phyloP scores from a whole-genome alignment of 2,329 filamentous ascomycete species.

The Ophiostoma montium region DNA sequence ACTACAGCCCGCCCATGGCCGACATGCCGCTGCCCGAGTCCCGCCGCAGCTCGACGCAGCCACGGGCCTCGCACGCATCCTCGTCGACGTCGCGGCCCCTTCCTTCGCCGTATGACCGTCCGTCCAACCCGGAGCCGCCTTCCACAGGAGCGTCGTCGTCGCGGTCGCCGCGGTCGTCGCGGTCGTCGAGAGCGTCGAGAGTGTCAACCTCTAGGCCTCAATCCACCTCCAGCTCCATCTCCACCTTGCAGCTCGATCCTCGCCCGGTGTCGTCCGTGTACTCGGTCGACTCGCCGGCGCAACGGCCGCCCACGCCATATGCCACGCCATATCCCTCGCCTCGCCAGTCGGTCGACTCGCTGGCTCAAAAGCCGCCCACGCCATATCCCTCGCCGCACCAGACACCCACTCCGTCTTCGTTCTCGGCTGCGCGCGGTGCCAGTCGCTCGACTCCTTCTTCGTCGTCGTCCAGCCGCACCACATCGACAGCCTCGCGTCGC shows the following conservation, averaged over 20 bases:
- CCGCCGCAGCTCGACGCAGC: neutral
- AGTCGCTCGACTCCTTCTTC: neutral
- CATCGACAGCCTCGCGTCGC: neutral
- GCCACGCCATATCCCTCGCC: too few relatives aligned
- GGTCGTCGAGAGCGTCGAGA: neutral
- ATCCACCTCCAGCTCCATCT: too few relatives aligned
- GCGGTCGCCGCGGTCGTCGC: neutral
- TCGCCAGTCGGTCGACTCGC: too few relatives aligned
- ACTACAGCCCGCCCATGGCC: neutral
- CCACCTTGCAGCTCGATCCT: neutral
- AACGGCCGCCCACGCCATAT: too few relatives aligned
- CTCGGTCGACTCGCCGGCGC: too few relatives aligned
- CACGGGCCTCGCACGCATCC: neutral
- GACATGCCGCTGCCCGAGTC: too few relatives aligned
- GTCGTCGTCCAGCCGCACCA: neutral
- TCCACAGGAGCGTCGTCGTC: neutral
- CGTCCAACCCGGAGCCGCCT: neutral
- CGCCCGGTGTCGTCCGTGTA: too few relatives aligned
- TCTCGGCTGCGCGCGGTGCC: neutral
- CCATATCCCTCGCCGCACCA: too few relatives aligned
- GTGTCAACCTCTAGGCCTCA: too few relatives aligned
- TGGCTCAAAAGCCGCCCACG: too few relatives aligned
- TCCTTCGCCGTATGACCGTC: neutral
- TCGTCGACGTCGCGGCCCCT: neutral
- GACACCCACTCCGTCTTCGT: too few relatives aligned